Evolutionary conservation across 1,139 yeast genomes (phyloP).

Genomic region (Lodderomyces margitis): DNA sequence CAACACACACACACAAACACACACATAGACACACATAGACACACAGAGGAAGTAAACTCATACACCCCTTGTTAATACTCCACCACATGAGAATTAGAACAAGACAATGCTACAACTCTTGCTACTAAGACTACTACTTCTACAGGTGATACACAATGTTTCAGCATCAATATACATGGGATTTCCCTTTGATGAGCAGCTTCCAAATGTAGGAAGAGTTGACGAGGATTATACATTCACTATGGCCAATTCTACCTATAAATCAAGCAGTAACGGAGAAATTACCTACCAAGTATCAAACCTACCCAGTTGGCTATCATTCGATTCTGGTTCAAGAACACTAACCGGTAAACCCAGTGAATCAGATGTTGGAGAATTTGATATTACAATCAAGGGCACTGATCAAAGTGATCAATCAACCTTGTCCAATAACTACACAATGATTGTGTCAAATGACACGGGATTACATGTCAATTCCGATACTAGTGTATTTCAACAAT

Average conservation of each 20-base stretch:
- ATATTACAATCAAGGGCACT: conserved; percentile 57
- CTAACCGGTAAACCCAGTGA: conserved; percentile 73
- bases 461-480: conserved; percentile 46
- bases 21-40: too few species aligned
- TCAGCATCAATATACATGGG: conserved; percentile 48
- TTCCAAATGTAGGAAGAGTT: conserved; percentile 83
- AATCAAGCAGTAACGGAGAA: conserved; percentile 39
- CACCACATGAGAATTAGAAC: neutral
- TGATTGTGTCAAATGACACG: conserved; percentile 56
- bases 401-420: conserved; percentile 53
- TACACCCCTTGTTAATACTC: too few species aligned
- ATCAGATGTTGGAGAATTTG: conserved; percentile 41
- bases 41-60: too few species aligned
- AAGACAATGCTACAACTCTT: conserved; percentile 7
- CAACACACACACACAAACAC: too few species aligned
- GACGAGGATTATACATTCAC: conserved; percentile 63
- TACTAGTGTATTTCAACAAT: conserved; percentile 45
- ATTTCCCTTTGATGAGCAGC: conserved; percentile 78
- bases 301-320: conserved; percentile 75
- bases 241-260: conserved; percentile 70
- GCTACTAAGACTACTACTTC: conserved; percentile 7
- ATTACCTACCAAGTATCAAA: conserved; percentile 55
- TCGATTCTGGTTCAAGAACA: conserved; percentile 60
- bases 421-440: conserved; percentile 46
- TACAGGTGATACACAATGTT: conserved; percentile 12